Percentiles rank a stretch among this genome's conserved stretches.
phyloP scores from a whole-genome alignment of 2,329 filamentous ascomycete genomes.

The Akanthomyces muscarius region DNA sequence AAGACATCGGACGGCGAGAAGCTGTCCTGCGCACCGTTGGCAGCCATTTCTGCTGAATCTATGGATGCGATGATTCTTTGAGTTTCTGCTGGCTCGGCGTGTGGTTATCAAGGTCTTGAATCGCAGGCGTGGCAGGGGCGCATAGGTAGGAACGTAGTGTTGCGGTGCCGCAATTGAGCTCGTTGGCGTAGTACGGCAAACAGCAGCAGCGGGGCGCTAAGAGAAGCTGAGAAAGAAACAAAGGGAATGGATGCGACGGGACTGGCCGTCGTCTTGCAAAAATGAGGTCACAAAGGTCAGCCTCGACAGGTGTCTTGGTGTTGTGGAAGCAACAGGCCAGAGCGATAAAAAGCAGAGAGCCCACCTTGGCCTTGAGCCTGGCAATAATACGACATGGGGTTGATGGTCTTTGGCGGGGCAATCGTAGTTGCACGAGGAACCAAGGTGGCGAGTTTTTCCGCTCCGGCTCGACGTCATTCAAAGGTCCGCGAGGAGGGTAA shows the following conservation, averaged over 20 bases:
- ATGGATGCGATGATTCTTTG: not conserved
- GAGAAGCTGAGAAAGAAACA: not conserved
- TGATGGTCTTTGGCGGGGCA: conserved; percentile 31
- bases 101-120: not conserved
- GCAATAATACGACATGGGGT: conserved; percentile 17
- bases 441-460: conserved; percentile 31
- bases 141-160: not conserved
- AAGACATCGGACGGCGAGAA: conserved; percentile 75
- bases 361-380: conserved; percentile 19
- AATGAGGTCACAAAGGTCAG: not conserved
- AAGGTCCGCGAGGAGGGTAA: not conserved
- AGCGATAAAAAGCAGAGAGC: conserved; percentile 29
- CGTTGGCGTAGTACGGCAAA: not conserved
- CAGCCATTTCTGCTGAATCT: conserved; percentile 53
- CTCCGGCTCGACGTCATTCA: conserved; percentile 17
- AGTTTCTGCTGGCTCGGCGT: not conserved
- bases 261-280: conserved; percentile 8
- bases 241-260: conserved; percentile 10
- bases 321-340: conserved; percentile 2
- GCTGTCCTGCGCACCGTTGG: conserved; percentile 60
- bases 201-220: not conserved
- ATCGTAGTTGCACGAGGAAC: conserved; percentile 20
- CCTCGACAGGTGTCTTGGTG: not conserved
- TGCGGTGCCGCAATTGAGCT: not conserved
- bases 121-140: not conserved